Conservation (phyloP, 345 rosid genomes). For the Mallotus nudiflorus region DNA sequence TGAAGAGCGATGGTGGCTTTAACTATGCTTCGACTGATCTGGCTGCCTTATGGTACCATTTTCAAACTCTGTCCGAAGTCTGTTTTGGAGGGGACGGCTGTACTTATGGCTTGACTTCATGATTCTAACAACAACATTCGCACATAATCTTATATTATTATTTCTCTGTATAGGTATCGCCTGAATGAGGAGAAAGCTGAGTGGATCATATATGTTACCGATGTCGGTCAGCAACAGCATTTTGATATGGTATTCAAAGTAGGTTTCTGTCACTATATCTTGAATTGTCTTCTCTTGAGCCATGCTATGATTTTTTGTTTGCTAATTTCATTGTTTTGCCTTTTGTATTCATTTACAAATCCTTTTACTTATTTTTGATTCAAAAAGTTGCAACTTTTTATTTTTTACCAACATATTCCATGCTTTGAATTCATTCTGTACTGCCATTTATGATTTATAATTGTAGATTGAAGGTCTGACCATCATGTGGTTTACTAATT, state of each 20-base stretch:
- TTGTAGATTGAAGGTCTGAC: constrained; percentile 12
- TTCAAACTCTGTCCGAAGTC: neutral
- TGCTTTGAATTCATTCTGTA: neutral
- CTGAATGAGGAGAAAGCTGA: constrained; percentile 92
- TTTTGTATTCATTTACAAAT: neutral
- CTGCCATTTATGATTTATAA: neutral
- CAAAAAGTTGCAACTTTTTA: neutral
- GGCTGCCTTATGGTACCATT: constrained; percentile 75
- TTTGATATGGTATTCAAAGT: constrained; percentile 91
- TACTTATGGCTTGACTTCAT: neutral
- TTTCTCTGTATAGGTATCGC: constrained; percentile 66
- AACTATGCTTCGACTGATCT: constrained; percentile 96
- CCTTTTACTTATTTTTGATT: neutral
- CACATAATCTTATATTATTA: neutral
- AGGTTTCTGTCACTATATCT: constrained; percentile 25
- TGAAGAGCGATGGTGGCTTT: constrained; percentile 96
- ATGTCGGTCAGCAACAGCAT: constrained; percentile 96
- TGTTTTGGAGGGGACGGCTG: neutral
- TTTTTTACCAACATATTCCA: neutral
- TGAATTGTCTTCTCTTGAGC: constrained; percentile 2
- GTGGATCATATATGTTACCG: constrained; percentile 94
- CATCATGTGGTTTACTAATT: constrained; percentile 18
- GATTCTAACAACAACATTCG: neutral
- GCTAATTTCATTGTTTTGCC: neutral
- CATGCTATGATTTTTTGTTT: constrained; percentile 6